These are phyloP conservation scores for Zasmidium angulare DNA, from an alignment of 2,329 filamentous ascomycete genomes.

Conservation along the genomic window DNA sequence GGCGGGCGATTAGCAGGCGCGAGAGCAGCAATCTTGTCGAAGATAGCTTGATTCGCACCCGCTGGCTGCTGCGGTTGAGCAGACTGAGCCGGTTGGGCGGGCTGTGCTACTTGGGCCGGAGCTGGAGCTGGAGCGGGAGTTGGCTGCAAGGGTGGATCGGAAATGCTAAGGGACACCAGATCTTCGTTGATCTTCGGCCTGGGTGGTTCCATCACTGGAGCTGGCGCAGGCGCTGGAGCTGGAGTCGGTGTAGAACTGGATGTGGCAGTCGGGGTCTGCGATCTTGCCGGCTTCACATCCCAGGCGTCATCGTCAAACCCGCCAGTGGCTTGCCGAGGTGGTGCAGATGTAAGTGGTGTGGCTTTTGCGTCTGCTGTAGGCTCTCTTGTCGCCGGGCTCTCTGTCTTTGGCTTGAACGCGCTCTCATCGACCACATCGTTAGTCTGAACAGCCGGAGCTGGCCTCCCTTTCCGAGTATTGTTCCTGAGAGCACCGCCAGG, in stretches of 20 bases:
- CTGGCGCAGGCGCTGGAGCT: conserved; percentile 37
- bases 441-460: conserved; percentile 80
- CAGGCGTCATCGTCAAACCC: conserved; percentile 97
- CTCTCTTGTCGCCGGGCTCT: conserved; percentile 44
- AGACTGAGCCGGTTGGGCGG: conserved; percentile 40
- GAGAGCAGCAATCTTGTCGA: conserved; percentile 48
- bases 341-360: conserved; percentile 50
- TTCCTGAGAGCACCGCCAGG: conserved; percentile 88
- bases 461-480: conserved; percentile 89
- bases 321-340: conserved; percentile 46
- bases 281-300: conserved; percentile 84
- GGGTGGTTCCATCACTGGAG: conserved; percentile 31
- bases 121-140: conserved; percentile 49
- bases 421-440: conserved; percentile 86
- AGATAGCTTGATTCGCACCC: conserved; percentile 48
- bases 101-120: conserved; percentile 34
- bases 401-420: conserved; percentile 67
- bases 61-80: conserved; percentile 42
- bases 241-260: conserved; percentile 40
- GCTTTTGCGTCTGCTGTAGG: conserved; percentile 45
- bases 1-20: conserved; percentile 24
- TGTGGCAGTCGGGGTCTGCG: conserved; percentile 41
- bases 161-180: conserved; percentile 66
- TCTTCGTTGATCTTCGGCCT: conserved; percentile 65
- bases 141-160: conserved; percentile 60